Base-by-base conservation (phyloP, 768 basidiomycete species). In the Omphalotus guepiniiformis region DNA sequence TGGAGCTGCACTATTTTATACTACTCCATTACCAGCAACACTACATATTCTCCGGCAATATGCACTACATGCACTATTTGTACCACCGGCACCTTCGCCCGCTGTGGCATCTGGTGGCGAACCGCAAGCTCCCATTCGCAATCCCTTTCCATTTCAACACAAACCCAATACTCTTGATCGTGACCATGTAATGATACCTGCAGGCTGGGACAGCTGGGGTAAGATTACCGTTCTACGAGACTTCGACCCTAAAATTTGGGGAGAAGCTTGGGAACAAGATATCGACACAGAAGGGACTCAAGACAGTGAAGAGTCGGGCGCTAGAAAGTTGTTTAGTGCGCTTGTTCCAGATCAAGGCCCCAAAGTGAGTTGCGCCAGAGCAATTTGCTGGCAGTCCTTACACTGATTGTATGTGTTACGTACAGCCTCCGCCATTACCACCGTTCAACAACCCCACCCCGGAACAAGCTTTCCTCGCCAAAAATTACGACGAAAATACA, bases 181-280 rank as follows among this genome's bases (percentile, higher is more conserved):
- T 26, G 94, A 97, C 58, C 84, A 81, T 11, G 85, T 97, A 42
- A 80, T 96, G 36, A 83, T 98, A 5, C 96, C 95, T 1, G 80
- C 91, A 2, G 96, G 96, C 1, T 99, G 96, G 96, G 96, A 98
- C 60, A 91, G 88, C 55, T 96, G 92, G 89, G 93, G 94, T 0
- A 98, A 97, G 71, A 95, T 97, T 48, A 72, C 76, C 2, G 86
- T 97, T 1, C 68, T 98, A 46, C 70, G 93, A 47, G 96, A 98
- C 1, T 99, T 97, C 56, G 93, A 96, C 44, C 82, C 88, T 1
- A 83, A 80, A 51, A 59, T 71, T 39, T 88, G 85, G 82, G 86
- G 83, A 3, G 85, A 88, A 48, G 85, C 82, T 32, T 91, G 83
- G 85, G 88, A 88, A 53, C 68, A 71, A 30, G 88, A 92, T 54